Conservation (phyloP, 2,329 filamentous ascomycete species). For the Scedosporium minutisporum region DNA sequence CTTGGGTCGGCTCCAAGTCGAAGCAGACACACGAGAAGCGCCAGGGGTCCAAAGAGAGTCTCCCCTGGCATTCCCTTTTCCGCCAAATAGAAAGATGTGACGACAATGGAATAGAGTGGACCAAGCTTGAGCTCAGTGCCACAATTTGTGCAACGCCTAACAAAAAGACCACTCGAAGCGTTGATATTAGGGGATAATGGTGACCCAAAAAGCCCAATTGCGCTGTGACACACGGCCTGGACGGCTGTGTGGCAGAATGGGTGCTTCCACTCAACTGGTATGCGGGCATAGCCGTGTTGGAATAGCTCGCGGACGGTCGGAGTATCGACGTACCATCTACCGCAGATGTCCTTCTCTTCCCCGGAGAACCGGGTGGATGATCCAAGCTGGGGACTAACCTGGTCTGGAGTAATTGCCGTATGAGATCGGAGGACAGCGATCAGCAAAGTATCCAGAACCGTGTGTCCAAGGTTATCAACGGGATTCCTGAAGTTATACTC, state of each 20-base stretch:
- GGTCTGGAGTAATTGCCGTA: constrained; percentile 16
- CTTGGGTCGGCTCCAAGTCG: neutral
- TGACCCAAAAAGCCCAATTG: constrained; percentile 13
- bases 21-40: neutral
- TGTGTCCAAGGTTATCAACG: constrained; percentile 22
- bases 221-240: constrained; percentile 26
- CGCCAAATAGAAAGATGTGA: neutral
- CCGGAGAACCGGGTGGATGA: constrained; percentile 20
- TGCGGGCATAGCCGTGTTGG: constrained; percentile 14
- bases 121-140: neutral
- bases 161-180: neutral
- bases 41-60: neutral
- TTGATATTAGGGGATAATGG: neutral
- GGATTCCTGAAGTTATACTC: neutral
- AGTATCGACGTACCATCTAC: constrained; percentile 32
- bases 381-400: constrained; percentile 18
- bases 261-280: constrained; percentile 30
- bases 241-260: constrained; percentile 32
- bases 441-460: constrained; percentile 28
- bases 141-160: neutral
- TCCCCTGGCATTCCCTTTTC: neutral
- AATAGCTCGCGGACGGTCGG: constrained; percentile 20
- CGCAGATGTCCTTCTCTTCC: constrained; percentile 31
- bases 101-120: neutral
- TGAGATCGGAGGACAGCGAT: constrained; percentile 26